These are phyloP conservation scores for Oxalis stricta DNA, from an alignment of 441 rosid species.

Conservation along the genomic window DNA sequence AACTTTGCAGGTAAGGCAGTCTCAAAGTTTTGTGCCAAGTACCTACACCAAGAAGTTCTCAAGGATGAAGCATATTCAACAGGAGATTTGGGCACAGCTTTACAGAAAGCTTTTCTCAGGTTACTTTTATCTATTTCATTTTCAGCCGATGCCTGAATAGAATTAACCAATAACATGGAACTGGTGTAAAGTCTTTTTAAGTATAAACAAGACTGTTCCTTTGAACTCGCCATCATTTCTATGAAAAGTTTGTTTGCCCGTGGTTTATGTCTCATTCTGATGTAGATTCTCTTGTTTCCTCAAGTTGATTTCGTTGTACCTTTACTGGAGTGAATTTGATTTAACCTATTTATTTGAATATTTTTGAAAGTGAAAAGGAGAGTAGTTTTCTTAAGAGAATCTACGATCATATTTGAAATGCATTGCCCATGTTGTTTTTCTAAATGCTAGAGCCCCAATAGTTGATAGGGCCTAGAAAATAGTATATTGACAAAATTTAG, in stretches of 20 bases:
- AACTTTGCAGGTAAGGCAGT: slow-evolving; percentile 49
- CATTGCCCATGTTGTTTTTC: too few species aligned
- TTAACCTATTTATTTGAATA: too few species aligned
- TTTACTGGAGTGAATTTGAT: neutral
- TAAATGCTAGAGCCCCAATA: too few species aligned
- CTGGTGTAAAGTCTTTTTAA: too few species aligned
- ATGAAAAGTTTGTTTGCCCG: neutral
- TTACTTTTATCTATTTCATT: slow-evolving; percentile 7
- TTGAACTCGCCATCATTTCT: neutral
- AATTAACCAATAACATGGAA: slow-evolving; percentile 3
- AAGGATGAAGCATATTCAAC: slow-evolving; percentile 38
- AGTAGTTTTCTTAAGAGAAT: neutral
- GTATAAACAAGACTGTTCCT: too few species aligned
- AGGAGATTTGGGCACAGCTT: slow-evolving; percentile 43
- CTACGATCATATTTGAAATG: neutral
- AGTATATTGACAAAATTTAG: too few species aligned
- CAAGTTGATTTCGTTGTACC: neutral
- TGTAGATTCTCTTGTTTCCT: neutral
- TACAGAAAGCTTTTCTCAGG: slow-evolving; percentile 43
- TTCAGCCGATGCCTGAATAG: neutral
- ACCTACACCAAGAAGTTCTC: slow-evolving; percentile 49
- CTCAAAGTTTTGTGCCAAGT: slow-evolving; percentile 58
- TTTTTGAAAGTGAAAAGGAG: neutral
- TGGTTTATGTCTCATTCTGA: neutral
- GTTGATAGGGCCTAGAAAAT: too few species aligned